Percentiles rank a stretch among this genome's conserved stretches.
Evolutionary conservation across 306 rosid species (phyloP).

Genomic region (Quercus agrifolia): DNA sequence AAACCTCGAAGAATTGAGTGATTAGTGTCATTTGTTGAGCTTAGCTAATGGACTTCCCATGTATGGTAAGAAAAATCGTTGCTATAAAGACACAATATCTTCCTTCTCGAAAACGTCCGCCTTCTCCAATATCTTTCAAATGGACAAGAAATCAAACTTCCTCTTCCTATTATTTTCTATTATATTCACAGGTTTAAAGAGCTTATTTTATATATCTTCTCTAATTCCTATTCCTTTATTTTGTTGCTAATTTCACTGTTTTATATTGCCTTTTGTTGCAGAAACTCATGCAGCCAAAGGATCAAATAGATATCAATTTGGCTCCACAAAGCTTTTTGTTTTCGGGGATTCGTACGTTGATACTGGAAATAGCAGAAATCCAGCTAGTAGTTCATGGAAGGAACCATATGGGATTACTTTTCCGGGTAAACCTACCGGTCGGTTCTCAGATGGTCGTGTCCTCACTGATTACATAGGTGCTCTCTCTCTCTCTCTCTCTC

Average conservation of each 20-base stretch:
- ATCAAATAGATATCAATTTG: not conserved
- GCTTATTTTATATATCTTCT: not conserved
- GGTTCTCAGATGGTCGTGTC: conserved; percentile 51
- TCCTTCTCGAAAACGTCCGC: no score
- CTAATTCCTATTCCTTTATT: not conserved
- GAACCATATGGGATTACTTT: conserved; percentile 45
- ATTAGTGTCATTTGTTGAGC: no score
- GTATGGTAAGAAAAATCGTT: no score
- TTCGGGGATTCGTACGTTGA: conserved; percentile 60
- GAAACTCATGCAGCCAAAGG: not conserved
- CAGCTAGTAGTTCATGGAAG: conserved; percentile 21
- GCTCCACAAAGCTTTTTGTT: conserved; percentile 33
- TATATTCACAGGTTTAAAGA: not conserved
- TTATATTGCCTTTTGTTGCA: not conserved
- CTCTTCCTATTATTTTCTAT: not conserved
- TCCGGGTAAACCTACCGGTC: conserved; percentile 54
- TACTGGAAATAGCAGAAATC: conserved; percentile 38
- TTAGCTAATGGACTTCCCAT: no score
- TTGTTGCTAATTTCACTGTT: not conserved
- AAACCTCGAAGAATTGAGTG: no score
- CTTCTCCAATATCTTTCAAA: no score
- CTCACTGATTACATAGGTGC: conserved; percentile 59
- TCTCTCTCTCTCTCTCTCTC: not conserved
- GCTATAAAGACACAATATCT: no score
- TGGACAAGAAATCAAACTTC: not conserved